A percentile compares a stretch with the other conserved stretches of the same genome.
Conservation (phyloP, 2,329 filamentous ascomycete species). For the Karstenula rhodostoma region DNA sequence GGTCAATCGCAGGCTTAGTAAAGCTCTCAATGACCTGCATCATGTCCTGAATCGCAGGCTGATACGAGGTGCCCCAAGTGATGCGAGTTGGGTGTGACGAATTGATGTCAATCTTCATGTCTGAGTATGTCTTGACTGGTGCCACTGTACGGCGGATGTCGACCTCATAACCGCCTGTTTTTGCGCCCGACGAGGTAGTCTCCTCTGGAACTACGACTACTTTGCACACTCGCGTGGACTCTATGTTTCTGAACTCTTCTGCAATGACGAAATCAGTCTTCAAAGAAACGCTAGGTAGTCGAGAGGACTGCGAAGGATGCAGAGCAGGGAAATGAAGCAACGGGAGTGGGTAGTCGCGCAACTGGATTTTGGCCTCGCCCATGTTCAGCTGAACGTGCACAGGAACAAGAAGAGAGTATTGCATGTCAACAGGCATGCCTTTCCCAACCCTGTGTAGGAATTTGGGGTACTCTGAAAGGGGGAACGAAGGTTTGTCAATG, state of each 20-base stretch:
- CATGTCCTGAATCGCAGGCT: slow-evolving; percentile 98
- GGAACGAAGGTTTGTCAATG: slow-evolving; percentile 93
- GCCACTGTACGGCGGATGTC: slow-evolving; percentile 91
- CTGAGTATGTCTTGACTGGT: slow-evolving; percentile 94
- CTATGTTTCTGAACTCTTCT: slow-evolving; percentile 84
- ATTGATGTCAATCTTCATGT: slow-evolving; percentile 91
- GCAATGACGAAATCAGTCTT: slow-evolving; percentile 94
- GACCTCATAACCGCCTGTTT: slow-evolving; percentile 76
- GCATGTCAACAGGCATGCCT: slow-evolving; percentile 90
- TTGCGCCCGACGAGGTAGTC: slow-evolving; percentile 62
- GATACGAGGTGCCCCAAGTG: slow-evolving; percentile 97
- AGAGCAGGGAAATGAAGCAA: slow-evolving; percentile 88
- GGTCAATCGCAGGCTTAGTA: slow-evolving; percentile 92
- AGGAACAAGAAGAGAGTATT: slow-evolving; percentile 88
- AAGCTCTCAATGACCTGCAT: slow-evolving; percentile 99
- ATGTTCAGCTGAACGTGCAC: slow-evolving; percentile 90
- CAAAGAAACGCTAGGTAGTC: slow-evolving; percentile 81
- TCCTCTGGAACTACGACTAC: slow-evolving; percentile 84
- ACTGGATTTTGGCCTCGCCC: slow-evolving; percentile 84
- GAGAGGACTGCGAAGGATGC: slow-evolving; percentile 78
- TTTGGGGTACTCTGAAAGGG: slow-evolving; percentile 78
- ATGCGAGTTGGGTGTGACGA: slow-evolving; percentile 90
- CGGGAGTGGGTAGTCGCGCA: slow-evolving; percentile 93
- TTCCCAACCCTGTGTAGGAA: slow-evolving; percentile 94
- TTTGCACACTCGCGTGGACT: slow-evolving; percentile 80